phyloP scores from a whole-genome alignment of 495 filamentous ascomycete species.

The Xylaria bambusicola region DNA sequence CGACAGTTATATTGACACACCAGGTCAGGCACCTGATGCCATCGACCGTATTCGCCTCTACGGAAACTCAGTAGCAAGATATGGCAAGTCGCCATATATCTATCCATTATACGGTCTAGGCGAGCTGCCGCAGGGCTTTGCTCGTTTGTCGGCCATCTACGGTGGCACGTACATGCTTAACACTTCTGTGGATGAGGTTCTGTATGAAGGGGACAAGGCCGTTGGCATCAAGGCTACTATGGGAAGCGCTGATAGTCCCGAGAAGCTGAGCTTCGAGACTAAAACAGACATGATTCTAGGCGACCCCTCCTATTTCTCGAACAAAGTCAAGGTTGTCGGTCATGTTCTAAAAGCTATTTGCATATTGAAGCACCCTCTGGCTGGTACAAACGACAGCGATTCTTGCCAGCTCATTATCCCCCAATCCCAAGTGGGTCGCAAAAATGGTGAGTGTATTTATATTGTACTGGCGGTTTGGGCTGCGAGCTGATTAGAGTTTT shows the following conservation, averaged over 20 bases:
- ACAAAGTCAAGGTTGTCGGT: constrained; percentile 81
- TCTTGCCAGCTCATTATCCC: constrained; percentile 96
- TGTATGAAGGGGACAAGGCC: constrained; percentile 79
- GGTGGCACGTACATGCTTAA: constrained; percentile 99
- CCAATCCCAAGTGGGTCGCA: constrained; percentile 91
- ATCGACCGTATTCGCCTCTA: constrained; percentile 94
- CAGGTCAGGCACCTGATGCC: constrained; percentile 77
- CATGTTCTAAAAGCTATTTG: constrained; percentile 96
- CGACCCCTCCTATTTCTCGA: constrained; percentile 94
- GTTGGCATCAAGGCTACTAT: constrained; percentile 96
- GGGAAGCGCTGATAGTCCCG: constrained; percentile 77
- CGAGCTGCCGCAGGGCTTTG: constrained; percentile 97
- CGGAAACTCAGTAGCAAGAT: constrained; percentile 95
- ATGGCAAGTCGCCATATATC: constrained; percentile 98
- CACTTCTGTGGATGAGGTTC: constrained; percentile 84
- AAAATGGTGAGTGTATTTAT: constrained; percentile 68
- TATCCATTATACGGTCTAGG: constrained; percentile 97
- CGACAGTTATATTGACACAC: constrained; percentile 77
- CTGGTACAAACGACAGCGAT: constrained; percentile 81
- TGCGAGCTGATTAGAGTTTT: constrained; percentile 7
- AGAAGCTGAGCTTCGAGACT: constrained; percentile 79
- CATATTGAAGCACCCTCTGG: constrained; percentile 92
- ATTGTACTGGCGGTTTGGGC: not conserved
- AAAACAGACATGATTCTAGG: constrained; percentile 95
- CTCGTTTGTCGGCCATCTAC: constrained; percentile 94